phyloP scores from a whole-genome alignment of 2,329 filamentous ascomycete genomes.

The Calonectria henricotiae region DNA sequence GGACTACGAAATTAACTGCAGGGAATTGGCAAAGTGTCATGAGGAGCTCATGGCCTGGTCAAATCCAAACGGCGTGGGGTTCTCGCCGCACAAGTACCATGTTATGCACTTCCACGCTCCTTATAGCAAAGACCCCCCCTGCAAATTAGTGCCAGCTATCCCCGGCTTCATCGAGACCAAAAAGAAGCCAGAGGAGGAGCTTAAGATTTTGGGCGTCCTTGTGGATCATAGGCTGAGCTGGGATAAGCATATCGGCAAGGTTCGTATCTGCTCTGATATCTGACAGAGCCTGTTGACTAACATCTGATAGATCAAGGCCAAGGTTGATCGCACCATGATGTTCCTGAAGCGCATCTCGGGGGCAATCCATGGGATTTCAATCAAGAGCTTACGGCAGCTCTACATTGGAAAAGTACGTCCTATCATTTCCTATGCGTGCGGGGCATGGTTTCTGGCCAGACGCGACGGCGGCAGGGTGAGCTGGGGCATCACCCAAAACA shows the following conservation, averaged over 20 bases:
- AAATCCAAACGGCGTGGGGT: neutral
- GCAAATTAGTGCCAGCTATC: neutral
- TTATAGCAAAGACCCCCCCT: neutral
- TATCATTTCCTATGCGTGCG: constrained; percentile 1
- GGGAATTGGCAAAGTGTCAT: neutral
- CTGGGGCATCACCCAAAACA: too few species aligned
- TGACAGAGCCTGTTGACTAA: neutral
- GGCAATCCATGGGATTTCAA: neutral
- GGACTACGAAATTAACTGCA: neutral
- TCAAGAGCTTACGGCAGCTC: neutral
- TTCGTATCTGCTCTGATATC: neutral
- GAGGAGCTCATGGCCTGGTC: neutral
- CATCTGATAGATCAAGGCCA: neutral
- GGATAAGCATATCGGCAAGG: neutral
- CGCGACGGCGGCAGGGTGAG: too few species aligned
- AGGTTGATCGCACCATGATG: neutral
- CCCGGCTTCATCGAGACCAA: neutral
- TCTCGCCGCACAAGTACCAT: neutral
- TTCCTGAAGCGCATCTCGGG: neutral
- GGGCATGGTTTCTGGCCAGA: too few species aligned
- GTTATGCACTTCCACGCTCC: neutral
- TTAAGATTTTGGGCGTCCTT: neutral
- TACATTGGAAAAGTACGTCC: constrained; percentile 7
- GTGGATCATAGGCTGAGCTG: neutral
- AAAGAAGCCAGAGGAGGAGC: neutral